phyloP scores from a whole-genome alignment of 345 rosid species.

The Populus pruinosa region DNA sequence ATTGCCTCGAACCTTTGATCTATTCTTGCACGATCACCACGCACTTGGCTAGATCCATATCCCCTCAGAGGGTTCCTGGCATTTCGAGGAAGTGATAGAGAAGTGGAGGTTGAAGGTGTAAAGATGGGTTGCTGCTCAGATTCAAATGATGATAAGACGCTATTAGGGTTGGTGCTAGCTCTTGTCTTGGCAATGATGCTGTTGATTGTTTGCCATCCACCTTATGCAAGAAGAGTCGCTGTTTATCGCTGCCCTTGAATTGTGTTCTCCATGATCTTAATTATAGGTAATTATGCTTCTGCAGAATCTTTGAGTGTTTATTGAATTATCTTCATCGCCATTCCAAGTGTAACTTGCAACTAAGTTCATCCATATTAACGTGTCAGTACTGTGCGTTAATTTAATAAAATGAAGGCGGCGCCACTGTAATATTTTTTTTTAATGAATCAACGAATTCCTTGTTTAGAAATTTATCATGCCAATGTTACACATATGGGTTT shows the following conservation, averaged over 20 bases:
- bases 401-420: too few relatives aligned
- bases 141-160: slow-evolving; percentile 14
- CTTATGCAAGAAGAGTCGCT: slow-evolving; percentile 24
- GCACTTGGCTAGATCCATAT: neutral
- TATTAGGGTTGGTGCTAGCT: slow-evolving; percentile 25
- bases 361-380: too few relatives aligned
- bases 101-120: slow-evolving; percentile 1
- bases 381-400: too few relatives aligned
- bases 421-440: too few relatives aligned
- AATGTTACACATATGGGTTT: too few relatives aligned
- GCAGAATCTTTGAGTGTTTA: too few relatives aligned
- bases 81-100: neutral
- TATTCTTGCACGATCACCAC: neutral
- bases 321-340: too few relatives aligned
- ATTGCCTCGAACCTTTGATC: neutral
- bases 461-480: too few relatives aligned
- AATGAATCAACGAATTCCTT: too few relatives aligned
- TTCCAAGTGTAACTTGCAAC: too few relatives aligned
- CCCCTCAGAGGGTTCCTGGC: too few relatives aligned
- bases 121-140: slow-evolving; percentile 42
- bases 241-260: slow-evolving; percentile 25
- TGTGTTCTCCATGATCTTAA: neutral
- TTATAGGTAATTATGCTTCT: neutral
- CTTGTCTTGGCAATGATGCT: slow-evolving; percentile 28
- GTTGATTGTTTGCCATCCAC: slow-evolving; percentile 23